Evolutionary conservation across 2,329 filamentous ascomycete genomes (phyloP), one percentile per base, ranked within the genome.

Genomic region (Ascochyta viciae-villosae): DNA sequence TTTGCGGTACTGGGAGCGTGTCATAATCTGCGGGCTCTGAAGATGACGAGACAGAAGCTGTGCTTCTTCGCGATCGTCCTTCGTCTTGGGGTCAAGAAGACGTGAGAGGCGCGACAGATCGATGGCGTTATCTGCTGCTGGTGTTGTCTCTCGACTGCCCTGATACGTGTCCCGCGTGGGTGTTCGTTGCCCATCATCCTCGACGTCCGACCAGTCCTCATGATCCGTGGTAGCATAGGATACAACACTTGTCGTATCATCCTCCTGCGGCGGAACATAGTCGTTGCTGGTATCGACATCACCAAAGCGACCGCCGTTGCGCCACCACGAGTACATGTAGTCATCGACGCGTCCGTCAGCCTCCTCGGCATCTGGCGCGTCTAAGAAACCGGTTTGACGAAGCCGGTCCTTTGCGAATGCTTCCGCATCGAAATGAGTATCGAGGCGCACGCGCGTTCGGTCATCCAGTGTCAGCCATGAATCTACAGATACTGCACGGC

Each of bases 261-360:
- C 87, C 40, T 88, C 82, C 10, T 80, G 74, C 2, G 74, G 67
- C 0, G 88, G 88, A 29, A 81, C 74, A 73, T 93, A 98, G 60
- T 94, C 89, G 26, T 90, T 90, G 68, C 91, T 96, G 5, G 82
- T 82, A 72, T 98, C 94, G 29, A 88, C 82, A 15, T 88, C 87
- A 1, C 94, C 93, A 87, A 92, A 97, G 79, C 90, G 90, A 7
- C 91, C 92, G 19, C 91, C 92, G 50, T 83, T 81, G 48, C 89
- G 87, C 90, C 92, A 98, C 85, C 93, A 95, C 27, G 82, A 81
- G 73, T 97, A 98, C 1, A 97, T 78, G 55, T 87, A 88, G 2
- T 83, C 82, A 61, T 94, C 89, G 2, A 97, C 80, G 35, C 85
- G 84, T 26, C 84, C 83, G 64, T 95, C 90, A 37, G 79, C 62